Evolutionary conservation across 1,284 basidiomycete species (phyloP), one percentile per base, ranked within the genome.

Genomic region (Neotropicomus parvogracilis): DNA sequence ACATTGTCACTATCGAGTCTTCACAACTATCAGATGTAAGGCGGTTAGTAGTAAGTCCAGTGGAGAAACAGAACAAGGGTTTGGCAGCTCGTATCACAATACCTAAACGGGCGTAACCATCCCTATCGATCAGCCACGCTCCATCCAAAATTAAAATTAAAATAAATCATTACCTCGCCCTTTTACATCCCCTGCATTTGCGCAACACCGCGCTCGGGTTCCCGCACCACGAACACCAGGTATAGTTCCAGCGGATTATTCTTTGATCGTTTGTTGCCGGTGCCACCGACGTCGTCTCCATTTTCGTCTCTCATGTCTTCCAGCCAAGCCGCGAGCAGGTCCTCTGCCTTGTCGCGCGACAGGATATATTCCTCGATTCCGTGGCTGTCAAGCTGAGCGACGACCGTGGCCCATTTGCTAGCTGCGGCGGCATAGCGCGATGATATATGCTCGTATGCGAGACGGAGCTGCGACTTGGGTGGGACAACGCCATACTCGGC

Each of bases 301-400:
- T 75, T 72, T 6, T 75, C 71, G 39, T 77, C 48, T 29, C 70
- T 62, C 41, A 76, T 60, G 19, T 76, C 69, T 12, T 77, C 76
- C 33, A 83, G 59, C 81, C 81, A 83, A 1, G 70, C 70, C 0
- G 74, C 72, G 4, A 83, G 71, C 40, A 79, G 77, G 54, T 81
- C 79, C 44, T 79, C 75, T 1, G 71, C 65, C 37, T 71, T 72
- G 43, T 66, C 66, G 1, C 67, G 37, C 54, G 62, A 34, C 48
- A 64, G 50, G 33, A 61, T 47, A 13, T 63, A 54, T n/a, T 60
- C 55, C 28, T 65, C 59, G 12, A 54, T 54, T 20, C 45, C 40
- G 19, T 50, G 48, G 38, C 54, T 56, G 14, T 72, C 72, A 28
- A 73, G 65, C 29, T 66, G 66, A n/a, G 58, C 55, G 41, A 78